A percentile compares a stretch with the other conserved stretches of the same genome.
phyloP scores from a whole-genome alignment of 345 rosid species.

The Viola odorata region DNA sequence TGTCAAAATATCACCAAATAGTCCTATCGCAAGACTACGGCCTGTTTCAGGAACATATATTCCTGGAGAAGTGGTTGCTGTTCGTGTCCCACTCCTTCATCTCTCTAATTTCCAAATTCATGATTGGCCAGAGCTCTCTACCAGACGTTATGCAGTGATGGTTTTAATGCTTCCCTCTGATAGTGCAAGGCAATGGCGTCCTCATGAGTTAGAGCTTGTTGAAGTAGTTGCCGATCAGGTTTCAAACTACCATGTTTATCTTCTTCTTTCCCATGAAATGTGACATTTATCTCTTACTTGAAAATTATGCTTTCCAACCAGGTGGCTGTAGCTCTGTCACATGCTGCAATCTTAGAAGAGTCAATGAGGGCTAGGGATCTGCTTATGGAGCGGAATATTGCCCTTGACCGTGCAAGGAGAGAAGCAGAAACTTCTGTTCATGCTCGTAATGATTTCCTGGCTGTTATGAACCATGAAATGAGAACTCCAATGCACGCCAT shows the following conservation, averaged over 20 bases:
- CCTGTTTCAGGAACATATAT: slow-evolving; percentile 75
- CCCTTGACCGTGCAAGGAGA: slow-evolving; percentile 84
- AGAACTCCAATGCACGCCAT: slow-evolving; percentile 98
- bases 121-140: slow-evolving; percentile 98
- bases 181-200: slow-evolving; percentile 99
- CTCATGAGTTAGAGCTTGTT: slow-evolving; percentile 92
- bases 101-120: slow-evolving; percentile 93
- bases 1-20: slow-evolving; percentile 76
- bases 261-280: not conserved
- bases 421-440: slow-evolving; percentile 96
- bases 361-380: slow-evolving; percentile 98
- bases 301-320: slow-evolving; percentile 21
- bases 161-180: slow-evolving; percentile 97
- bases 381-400: slow-evolving; percentile 92
- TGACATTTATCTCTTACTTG: not conserved
- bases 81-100: slow-evolving; percentile 94
- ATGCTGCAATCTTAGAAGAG: slow-evolving; percentile 96
- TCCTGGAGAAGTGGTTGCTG: slow-evolving; percentile 93
- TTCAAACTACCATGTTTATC: slow-evolving; percentile 1
- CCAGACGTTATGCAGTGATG: slow-evolving; percentile 91
- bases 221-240: slow-evolving; percentile 99
- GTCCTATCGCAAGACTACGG: slow-evolving; percentile 77
- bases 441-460: slow-evolving; percentile 96
- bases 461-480: slow-evolving; percentile 99
- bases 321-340: slow-evolving; percentile 99